A percentile compares a stretch with the other conserved stretches of the same genome.
phyloP scores from a whole-genome alignment of 257 asterid genomes.

The Orobanche coerulescens region DNA sequence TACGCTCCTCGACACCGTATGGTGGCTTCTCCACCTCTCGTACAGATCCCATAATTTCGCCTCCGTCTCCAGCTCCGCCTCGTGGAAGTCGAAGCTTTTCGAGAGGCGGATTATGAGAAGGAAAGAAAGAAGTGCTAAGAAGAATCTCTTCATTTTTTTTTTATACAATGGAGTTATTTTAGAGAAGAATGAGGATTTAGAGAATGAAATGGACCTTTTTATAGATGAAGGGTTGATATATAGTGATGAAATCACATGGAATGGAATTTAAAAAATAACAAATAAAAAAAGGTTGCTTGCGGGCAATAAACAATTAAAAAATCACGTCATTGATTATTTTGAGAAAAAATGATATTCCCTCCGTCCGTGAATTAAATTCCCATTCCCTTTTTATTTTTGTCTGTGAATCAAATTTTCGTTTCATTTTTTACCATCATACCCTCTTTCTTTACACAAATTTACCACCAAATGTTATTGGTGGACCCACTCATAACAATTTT shows the following conservation, averaged over 20 bases:
- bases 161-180: not conserved
- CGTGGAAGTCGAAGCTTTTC: constrained; percentile 53
- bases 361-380: too few species aligned
- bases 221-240: constrained; percentile 30
- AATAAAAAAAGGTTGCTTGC: constrained; percentile 26
- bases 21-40: constrained; percentile 75
- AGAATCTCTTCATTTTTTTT: constrained; percentile 26
- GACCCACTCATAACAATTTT: too few species aligned
- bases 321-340: too few species aligned
- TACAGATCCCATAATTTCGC: constrained; percentile 48
- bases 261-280: too few species aligned
- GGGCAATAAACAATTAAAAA: constrained; percentile 27
- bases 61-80: constrained; percentile 55
- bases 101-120: constrained; percentile 30
- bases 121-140: constrained; percentile 31
- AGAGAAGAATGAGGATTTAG: not conserved
- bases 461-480: too few species aligned
- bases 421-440: too few species aligned
- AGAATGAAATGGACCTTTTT: constrained; percentile 24
- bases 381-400: too few species aligned
- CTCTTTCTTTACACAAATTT: too few species aligned
- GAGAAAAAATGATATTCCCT: too few species aligned
- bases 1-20: constrained; percentile 49
- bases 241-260: not conserved
- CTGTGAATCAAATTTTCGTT: too few species aligned